Conservation (phyloP, 345 rosid genomes). For the Moricandia moricandioides region DNA sequence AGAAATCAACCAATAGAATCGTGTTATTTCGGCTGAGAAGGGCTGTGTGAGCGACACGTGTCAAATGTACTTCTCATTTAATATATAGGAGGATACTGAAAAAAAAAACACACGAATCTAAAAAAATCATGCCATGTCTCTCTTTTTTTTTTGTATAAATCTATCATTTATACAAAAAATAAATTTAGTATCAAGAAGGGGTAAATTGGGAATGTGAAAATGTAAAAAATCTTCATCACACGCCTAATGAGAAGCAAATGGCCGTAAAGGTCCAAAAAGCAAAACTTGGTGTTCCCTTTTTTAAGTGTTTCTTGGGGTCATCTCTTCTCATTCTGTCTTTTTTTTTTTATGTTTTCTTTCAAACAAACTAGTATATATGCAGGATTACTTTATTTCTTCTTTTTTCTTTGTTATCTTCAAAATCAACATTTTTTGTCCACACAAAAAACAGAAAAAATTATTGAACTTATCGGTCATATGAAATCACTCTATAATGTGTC, state of each 20-base stretch:
- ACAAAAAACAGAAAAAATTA: conserved; percentile 27
- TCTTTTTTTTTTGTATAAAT: no score
- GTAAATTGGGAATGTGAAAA: no score
- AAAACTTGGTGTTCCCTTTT: conserved; percentile 49
- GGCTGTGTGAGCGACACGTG: no score
- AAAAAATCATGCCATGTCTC: no score
- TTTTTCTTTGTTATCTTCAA: conserved; percentile 9
- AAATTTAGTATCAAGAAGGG: no score
- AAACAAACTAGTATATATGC: conserved; percentile 45
- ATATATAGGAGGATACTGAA: no score
- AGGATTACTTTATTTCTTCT: background rate
- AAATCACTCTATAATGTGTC: background rate
- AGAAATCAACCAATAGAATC: no score
- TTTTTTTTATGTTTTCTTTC: conserved; percentile 1
- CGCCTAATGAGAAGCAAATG: conserved; percentile 54
- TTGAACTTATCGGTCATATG: background rate
- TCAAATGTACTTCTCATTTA: no score
- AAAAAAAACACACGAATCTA: no score
- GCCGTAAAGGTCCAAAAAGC: conserved; percentile 58
- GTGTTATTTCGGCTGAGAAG: no score
- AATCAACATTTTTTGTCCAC: conserved; percentile 32
- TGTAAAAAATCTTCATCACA: conserved; percentile 48
- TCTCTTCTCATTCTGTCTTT: conserved; percentile 52
- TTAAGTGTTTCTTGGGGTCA: conserved; percentile 55
- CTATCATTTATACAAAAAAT: no score